These are phyloP conservation scores for Fusarium aywerte DNA, from an alignment of 2,329 filamentous ascomycete genomes.

Conservation along the genomic window DNA sequence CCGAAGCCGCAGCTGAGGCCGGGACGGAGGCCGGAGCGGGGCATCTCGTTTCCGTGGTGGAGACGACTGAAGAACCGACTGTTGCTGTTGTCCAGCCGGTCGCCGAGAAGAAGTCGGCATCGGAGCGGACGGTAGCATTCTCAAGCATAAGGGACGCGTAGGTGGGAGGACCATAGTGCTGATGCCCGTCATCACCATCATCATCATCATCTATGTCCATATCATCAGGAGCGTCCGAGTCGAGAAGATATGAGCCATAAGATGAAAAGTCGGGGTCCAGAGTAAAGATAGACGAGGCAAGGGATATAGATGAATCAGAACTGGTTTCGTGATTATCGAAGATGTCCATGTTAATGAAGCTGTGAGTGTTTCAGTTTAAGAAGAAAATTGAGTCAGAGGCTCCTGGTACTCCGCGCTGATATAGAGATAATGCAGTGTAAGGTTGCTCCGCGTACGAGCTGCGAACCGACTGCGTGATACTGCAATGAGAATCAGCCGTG, in stretches of 20 bases:
- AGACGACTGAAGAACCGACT: neutral
- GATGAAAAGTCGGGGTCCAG: slow-evolving; percentile 14
- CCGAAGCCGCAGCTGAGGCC: slow-evolving; percentile 10
- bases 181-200: neutral
- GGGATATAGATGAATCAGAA: slow-evolving; percentile 11
- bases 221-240: neutral
- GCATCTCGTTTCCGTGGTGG: slow-evolving; percentile 31
- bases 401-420: neutral
- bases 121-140: slow-evolving; percentile 9
- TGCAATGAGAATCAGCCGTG: neutral
- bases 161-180: slow-evolving; percentile 14
- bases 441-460: neutral
- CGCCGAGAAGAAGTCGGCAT: slow-evolving; percentile 24
- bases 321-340: slow-evolving; percentile 9
- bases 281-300: slow-evolving; percentile 22
- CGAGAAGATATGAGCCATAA: neutral
- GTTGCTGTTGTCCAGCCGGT: slow-evolving; percentile 29
- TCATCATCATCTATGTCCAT: neutral
- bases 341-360: neutral
- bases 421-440: slow-evolving; percentile 11
- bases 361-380: neutral
- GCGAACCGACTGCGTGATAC: neutral
- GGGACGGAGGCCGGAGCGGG: slow-evolving; percentile 27
- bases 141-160: slow-evolving; percentile 23
- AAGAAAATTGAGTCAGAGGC: neutral